Conservation (phyloP, 331 rosid species). For the Malus hybrid region DNA sequence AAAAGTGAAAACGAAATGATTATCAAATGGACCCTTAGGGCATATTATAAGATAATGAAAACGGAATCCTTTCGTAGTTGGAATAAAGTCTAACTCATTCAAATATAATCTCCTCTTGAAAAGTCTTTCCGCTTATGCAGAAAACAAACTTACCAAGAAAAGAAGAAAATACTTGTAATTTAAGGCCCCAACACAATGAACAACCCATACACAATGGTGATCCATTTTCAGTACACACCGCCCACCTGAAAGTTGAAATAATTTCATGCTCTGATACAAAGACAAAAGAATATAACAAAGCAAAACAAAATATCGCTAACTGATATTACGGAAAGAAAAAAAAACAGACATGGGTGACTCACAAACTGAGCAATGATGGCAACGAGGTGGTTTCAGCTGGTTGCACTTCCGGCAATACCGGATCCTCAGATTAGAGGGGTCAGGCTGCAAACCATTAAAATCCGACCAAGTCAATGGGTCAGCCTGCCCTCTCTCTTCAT, state of each 20-base stretch:
- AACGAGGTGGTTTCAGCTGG: conserved; percentile 84
- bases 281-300: background rate
- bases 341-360: conserved; percentile 26
- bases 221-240: conserved; percentile 98
- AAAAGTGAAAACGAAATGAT: no score
- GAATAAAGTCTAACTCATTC: background rate
- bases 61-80: background rate
- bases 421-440: conserved; percentile 45
- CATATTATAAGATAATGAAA: background rate
- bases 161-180: conserved; percentile 93
- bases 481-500: conserved; percentile 90
- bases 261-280: background rate
- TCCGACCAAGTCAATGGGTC: conserved; percentile 72
- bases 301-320: background rate
- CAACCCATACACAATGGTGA: conserved; percentile 99
- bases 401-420: conserved; percentile 86
- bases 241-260: conserved; percentile 57
- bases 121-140: conserved; percentile 2
- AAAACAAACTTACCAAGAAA: conserved; percentile 66
- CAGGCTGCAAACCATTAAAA: conserved; percentile 37
- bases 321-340: conserved; percentile 2
- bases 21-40: no score
- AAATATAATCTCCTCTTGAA: background rate
- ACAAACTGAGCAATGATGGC: conserved; percentile 99
- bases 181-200: conserved; percentile 91